Evolutionary conservation across 169 alveolate species (phyloP), one percentile per base, ranked within the genome.

Genomic region (Babesia gibsoni): DNA sequence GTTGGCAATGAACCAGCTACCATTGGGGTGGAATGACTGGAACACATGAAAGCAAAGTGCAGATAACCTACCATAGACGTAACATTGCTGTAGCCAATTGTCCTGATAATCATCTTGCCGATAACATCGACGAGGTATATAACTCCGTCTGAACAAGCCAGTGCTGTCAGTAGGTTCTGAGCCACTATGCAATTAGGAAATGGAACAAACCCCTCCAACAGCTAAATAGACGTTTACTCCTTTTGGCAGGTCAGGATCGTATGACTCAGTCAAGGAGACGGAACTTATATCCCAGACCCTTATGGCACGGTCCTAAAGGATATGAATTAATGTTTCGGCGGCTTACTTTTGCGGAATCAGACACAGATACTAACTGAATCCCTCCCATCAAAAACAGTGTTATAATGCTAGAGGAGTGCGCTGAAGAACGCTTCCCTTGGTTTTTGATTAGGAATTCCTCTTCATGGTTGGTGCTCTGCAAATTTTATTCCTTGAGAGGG

Each of bases 171-270:
- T 25, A 77, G 42, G 42, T 25, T 77, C 73, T 65, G 43, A 32
- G 25, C 6, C 2, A 2, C 12, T 3, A 66, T 50, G 20, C 1
- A 1, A 35, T 4, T 23, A 20, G 22, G 16, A 2, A 1, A 6
- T 1, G 20, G 20, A 5, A 39, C 72, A 45, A 39, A 57, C 72
- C 6, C 78, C 79, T 3, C 46, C 29, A 12, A 33, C 65, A 20
- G 83, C 82, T 18, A 61, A 36, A 37, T 79, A 50, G 32, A 69
- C 65, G 27, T 43, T 23, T 7, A 42, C 57, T 0, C 83, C 82
- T 36, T 57, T 14, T 30, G 83, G 83, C 23, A 79, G 2, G 35
- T 79, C 88, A 5, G 83, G 83, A 45, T 79, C 72, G 56, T 79
- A 79, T n/a, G 33, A 39, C 18, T 32, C 27, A 10, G 45, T 53